Conservation (phyloP, 1,284 basidiomycete species). For the Sporisorium exsertum region DNA sequence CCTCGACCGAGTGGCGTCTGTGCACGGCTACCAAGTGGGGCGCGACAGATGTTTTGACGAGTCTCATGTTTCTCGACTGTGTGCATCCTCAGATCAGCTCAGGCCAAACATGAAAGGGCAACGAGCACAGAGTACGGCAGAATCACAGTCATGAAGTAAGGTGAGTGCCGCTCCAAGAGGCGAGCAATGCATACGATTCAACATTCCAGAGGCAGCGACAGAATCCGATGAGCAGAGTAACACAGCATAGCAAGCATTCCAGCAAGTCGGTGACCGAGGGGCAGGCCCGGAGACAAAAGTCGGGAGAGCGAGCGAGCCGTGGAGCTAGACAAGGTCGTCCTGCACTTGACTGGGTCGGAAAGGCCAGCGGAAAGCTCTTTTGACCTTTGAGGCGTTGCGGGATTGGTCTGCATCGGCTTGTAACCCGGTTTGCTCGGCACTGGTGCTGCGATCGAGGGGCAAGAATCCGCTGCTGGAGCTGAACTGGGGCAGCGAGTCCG, state of each 20-base stretch:
- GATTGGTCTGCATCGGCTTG: constrained; percentile 24
- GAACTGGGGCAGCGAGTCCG: constrained; percentile 45
- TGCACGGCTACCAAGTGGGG: too few relatives aligned
- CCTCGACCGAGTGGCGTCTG: too few relatives aligned
- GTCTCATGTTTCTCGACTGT: not conserved
- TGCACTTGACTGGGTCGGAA: constrained; percentile 49
- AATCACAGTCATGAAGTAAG: not conserved
- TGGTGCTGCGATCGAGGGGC: constrained; percentile 43
- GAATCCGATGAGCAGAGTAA: constrained; percentile 6
- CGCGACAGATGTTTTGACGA: not conserved
- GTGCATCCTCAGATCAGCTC: not conserved
- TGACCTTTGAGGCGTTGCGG: constrained; percentile 47
- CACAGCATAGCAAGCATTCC: constrained; percentile 7
- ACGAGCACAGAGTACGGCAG: not conserved
- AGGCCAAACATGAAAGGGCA: too few relatives aligned
- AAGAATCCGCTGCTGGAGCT: constrained; percentile 32
- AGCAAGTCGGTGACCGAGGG: not conserved
- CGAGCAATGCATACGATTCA: not conserved
- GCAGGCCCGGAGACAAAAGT: not conserved
- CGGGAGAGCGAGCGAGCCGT: not conserved
- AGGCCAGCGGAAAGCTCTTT: constrained; percentile 52
- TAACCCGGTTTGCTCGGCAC: constrained; percentile 23
- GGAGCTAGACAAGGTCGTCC: constrained; percentile 31
- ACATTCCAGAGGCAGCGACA: constrained; percentile 14
- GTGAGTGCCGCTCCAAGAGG: not conserved